Conservation (phyloP, 2,329 filamentous ascomycete species). For the Fusarium nygamai region DNA sequence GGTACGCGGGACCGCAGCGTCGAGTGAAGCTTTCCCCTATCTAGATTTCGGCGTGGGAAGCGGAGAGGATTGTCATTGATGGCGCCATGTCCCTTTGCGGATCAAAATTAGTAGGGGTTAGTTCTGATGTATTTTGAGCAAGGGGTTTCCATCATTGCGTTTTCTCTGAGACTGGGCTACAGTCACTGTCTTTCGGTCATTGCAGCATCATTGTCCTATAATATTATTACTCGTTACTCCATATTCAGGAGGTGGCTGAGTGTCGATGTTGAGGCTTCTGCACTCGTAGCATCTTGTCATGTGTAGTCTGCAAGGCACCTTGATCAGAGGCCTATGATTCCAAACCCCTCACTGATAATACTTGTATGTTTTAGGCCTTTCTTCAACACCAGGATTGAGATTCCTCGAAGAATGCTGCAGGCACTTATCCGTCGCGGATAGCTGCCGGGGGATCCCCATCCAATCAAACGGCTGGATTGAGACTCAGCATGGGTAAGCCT, state of each 20-base stretch:
- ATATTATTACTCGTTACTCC: background rate
- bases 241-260: background rate
- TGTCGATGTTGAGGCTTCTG: background rate
- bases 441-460: slow-evolving; percentile 13
- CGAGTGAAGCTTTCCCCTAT: slow-evolving; percentile 3
- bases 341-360: background rate
- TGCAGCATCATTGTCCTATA: slow-evolving; percentile 3
- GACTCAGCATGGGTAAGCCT: slow-evolving; percentile 18
- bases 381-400: background rate
- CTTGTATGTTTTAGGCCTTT: background rate
- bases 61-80: background rate
- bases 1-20: slow-evolving; percentile 14
- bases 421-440: slow-evolving; percentile 28
- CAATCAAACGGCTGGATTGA: slow-evolving; percentile 12
- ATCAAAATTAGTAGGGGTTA: slow-evolving; percentile 10
- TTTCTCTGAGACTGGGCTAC: background rate
- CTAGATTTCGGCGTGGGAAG: background rate
- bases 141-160: background rate
- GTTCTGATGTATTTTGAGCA: slow-evolving; percentile 6
- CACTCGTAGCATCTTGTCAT: background rate
- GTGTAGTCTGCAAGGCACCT: background rate
- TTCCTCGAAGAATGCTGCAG: slow-evolving; percentile 6
- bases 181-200: background rate
- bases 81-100: slow-evolving; percentile 13
- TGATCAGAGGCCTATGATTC: background rate